These are phyloP conservation scores for Blastobotrys buckinghamii DNA, from an alignment of 1,139 yeast species.

Conservation along the genomic window DNA sequence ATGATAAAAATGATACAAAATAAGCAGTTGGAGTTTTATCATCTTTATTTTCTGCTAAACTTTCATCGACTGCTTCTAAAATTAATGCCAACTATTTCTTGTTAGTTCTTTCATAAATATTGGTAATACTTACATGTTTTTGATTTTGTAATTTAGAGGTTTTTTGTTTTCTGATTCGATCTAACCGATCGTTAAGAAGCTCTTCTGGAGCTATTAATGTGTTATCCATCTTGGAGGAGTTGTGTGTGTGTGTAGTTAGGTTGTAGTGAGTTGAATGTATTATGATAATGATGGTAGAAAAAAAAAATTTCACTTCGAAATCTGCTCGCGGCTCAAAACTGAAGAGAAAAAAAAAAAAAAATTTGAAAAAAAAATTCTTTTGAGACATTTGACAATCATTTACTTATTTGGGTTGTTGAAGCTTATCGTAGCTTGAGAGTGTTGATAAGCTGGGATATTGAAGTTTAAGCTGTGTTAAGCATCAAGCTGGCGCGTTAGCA, in stretches of 20 bases:
- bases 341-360: neutral
- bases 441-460: too few relatives aligned
- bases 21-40: slow-evolving; percentile 59
- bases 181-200: slow-evolving; percentile 38
- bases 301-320: neutral
- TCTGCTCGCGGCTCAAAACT: neutral
- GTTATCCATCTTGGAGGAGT: neutral
- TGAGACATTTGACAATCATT: neutral
- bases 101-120: slow-evolving; percentile 1
- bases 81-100: slow-evolving; percentile 48
- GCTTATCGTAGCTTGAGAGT: too few relatives aligned
- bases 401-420: too few relatives aligned
- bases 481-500: too few relatives aligned
- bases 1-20: slow-evolving; percentile 73
- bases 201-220: slow-evolving; percentile 8
- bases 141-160: slow-evolving; percentile 78
- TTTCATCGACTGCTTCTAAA: slow-evolving; percentile 85
- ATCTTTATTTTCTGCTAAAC: slow-evolving; percentile 64
- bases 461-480: too few relatives aligned
- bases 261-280: too few relatives aligned
- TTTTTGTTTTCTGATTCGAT: slow-evolving; percentile 64
- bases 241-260: neutral
- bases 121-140: slow-evolving; percentile 44
- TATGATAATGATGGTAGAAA: neutral
- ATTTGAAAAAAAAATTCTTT: neutral